A percentile compares a stretch with the other conserved stretches of the same genome.
These are phyloP conservation scores for Mentha longifolia DNA, from an alignment of 257 asterid species.

Conservation along the genomic window DNA sequence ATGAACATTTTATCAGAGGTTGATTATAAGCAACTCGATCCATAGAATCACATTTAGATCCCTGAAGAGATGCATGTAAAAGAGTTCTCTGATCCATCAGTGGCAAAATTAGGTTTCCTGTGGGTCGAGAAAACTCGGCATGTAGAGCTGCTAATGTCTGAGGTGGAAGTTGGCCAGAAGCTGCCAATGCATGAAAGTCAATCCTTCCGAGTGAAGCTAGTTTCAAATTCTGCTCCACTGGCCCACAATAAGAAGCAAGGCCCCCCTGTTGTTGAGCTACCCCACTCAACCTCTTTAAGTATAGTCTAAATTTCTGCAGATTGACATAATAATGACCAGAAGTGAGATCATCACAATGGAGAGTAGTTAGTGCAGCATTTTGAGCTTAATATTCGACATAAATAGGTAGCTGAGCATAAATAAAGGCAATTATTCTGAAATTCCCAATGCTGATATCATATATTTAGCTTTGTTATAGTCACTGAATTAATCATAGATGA, in stretches of 20 bases:
- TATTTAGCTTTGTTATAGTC: constrained; percentile 6
- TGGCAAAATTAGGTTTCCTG: constrained; percentile 59
- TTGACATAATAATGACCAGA: constrained; percentile 31
- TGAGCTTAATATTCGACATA: not conserved
- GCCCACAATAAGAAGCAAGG: constrained; percentile 58
- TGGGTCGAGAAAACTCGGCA: constrained; percentile 65
- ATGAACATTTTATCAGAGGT: constrained; percentile 58
- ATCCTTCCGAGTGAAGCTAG: constrained; percentile 61
- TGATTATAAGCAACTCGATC: constrained; percentile 63
- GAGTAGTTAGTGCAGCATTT: not conserved
- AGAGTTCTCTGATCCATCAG: constrained; percentile 58
- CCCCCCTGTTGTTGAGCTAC: constrained; percentile 73
- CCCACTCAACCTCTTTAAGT: constrained; percentile 80
- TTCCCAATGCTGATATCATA: not conserved
- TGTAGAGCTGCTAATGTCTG: constrained; percentile 71
- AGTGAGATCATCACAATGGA: constrained; percentile 12
- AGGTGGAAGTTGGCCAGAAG: constrained; percentile 71
- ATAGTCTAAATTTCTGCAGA: constrained; percentile 80
- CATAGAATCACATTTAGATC: constrained; percentile 49
- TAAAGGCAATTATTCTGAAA: not conserved
- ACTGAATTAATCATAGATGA: not conserved
- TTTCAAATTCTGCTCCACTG: constrained; percentile 60
- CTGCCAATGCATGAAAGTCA: constrained; percentile 71
- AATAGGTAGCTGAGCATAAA: not conserved
- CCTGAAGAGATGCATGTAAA: constrained; percentile 60